Base-by-base conservation (phyloP, 2,329 filamentous ascomycete species). In the Canariomyces notabilis region DNA sequence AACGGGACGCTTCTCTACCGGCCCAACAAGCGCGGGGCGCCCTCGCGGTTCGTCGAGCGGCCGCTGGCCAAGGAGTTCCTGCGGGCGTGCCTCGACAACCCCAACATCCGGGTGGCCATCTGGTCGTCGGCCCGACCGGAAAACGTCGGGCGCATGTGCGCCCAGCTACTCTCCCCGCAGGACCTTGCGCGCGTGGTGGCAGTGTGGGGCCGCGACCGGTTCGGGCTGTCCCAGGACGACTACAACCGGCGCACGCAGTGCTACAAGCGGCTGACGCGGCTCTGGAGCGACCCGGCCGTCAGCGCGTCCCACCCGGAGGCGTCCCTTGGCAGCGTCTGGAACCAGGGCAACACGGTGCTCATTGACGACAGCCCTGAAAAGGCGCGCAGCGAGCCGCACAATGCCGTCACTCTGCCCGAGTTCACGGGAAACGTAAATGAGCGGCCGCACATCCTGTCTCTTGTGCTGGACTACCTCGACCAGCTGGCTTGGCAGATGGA, bases 1-100 rank as follows among this genome's bases (percentile, higher is more conserved):
- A 98, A 97, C 64, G 93, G 93, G 52, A 96, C 91, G 0, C 75
- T 98, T 1, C 76, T 97, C 29, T 75, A 79, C 67, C 85, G 93
- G 5, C 83, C 81, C 7, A 72, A 71, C 42, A 70, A 36, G 5
- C 41, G 71, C n/a, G n/a, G n/a, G 37, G 63, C 62, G 20, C 59
- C 67, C 2, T 71, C 74, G 3, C 74, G 71, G 8, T 87, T 89
- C 61, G 67, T 81, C 35, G 68, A 75, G 53, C 84, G 93, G 1
- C 87, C 87, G 0, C 74, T 82, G 53, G 76, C 93, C 1, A 58
- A 69, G 2, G 55, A 68, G 0, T 96, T 98, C 64, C 68, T 97
- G 3, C 60, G 74, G 21, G 88, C 89, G 63, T 78, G 90, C 55
- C 75, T 95, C 56, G 67, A 77, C 11, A 82, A 83, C 48, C 91